phyloP scores from a whole-genome alignment of 2,329 filamentous ascomycete species.

The Atkinsonella texensis region DNA sequence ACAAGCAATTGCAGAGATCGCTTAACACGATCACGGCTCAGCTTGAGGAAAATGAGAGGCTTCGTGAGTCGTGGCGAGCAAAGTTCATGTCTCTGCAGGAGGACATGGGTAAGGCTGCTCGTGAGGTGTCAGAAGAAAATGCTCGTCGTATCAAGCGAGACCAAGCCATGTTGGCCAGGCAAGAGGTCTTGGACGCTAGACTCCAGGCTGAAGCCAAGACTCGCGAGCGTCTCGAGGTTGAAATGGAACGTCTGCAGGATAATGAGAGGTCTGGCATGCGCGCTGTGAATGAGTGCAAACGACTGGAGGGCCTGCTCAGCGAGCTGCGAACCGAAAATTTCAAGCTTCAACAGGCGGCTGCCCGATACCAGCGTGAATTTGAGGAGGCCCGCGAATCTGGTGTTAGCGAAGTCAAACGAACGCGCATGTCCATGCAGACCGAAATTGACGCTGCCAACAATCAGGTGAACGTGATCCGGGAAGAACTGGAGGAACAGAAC shows the following conservation, averaged over 20 bases:
- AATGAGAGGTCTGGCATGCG: conserved; percentile 55
- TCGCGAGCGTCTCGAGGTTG: conserved; percentile 52
- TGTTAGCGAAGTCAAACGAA: conserved; percentile 68
- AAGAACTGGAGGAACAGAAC: conserved; percentile 72
- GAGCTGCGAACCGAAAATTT: conserved; percentile 56
- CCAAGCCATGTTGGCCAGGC: conserved; percentile 64
- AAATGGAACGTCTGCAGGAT: conserved; percentile 52
- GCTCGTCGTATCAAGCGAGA: conserved; percentile 67
- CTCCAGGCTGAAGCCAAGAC: conserved; percentile 64
- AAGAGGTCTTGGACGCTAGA: conserved; percentile 66
- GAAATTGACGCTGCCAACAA: conserved; percentile 77
- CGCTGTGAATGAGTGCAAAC: conserved; percentile 49
- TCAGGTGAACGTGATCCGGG: conserved; percentile 71
- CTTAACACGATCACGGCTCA: conserved; percentile 65
- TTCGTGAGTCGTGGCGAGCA: conserved; percentile 70
- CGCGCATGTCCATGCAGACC: conserved; percentile 63
- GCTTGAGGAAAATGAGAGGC: conserved; percentile 72
- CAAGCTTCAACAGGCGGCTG: conserved; percentile 56
- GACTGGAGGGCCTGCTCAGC: conserved; percentile 41
- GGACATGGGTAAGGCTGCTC: conserved; percentile 70
- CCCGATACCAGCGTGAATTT: conserved; percentile 68
- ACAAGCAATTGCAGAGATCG: conserved; percentile 62
- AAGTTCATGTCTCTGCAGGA: conserved; percentile 80
- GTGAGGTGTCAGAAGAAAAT: conserved; percentile 74
- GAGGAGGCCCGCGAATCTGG: conserved; percentile 72